Evolutionary conservation across 1,139 yeast species (phyloP), one percentile per base, ranked within the genome.

Genomic region (Lodderomyces elongisporus): DNA sequence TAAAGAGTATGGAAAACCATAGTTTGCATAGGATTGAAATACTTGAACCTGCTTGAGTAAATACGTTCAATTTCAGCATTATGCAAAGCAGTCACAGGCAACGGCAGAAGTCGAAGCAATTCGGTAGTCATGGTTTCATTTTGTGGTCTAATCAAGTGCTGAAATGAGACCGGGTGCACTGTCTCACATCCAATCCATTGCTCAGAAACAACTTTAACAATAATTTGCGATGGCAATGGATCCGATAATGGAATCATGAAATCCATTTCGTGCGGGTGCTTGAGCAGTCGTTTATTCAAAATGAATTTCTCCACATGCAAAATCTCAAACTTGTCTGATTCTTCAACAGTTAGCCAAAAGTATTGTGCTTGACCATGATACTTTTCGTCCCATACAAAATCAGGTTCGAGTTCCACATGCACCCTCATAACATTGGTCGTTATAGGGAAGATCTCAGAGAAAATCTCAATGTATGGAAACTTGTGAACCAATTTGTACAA

Each of bases 11-110:
- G 95, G 60, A 93, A 93, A 0, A 84, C 77, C 97, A 91, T 91
- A 0, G 97, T 89, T 59, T 93, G 98, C 96, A 93, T 89, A 4
- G 98, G 98, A 52, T 93, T 93, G 69, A 93, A 93, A 56, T 85
- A 91, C 36, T 74, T 74, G 66, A 91, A 91, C 43, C 75, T 77
- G 5, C 58, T 41, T 2, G 62, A 54, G 53, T 91, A 91, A 27
- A 89, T 79, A 2, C 65, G 54, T 52, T 88, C 96, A 31, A 87
- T 59, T 14, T 70, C 64, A 1, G 70, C 62, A 50, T 88, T 70
- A 40, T 88, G 85, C 22, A 91, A 65, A 0, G 97, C 96, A 1
- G 80, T 59, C 0, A 82, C 65, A 0, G 97, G 97, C 25, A 93
- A 66, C 1, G 98, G 98, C 40, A 88, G 89, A 34, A 93, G 58